These are phyloP conservation scores for Podaxis sp. DNA, from an alignment of 768 basidiomycete species.

Conservation along the genomic window DNA sequence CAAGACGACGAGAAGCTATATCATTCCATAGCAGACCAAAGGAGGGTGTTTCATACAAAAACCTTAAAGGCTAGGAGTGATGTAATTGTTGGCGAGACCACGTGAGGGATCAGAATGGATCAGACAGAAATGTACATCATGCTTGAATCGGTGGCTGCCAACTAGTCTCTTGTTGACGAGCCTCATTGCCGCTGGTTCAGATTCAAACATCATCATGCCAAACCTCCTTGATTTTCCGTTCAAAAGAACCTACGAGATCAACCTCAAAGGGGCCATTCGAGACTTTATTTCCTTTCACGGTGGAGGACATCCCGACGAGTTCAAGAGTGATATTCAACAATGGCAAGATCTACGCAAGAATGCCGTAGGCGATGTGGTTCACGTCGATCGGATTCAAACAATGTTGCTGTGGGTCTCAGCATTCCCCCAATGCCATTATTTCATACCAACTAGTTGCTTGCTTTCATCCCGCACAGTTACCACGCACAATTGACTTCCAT, in stretches of 20 bases:
- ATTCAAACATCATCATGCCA: slow-evolving; percentile 44
- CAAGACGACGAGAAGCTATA: too few species aligned
- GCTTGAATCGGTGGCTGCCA: background rate
- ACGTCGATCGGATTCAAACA: slow-evolving; percentile 50
- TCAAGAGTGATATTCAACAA: slow-evolving; percentile 66
- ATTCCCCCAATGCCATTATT: background rate
- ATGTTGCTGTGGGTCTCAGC: slow-evolving; percentile 50
- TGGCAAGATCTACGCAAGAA: slow-evolving; percentile 69
- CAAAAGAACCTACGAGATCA: slow-evolving; percentile 61
- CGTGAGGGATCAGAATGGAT: slow-evolving; percentile 1
- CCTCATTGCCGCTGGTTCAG: background rate
- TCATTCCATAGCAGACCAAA: too few species aligned
- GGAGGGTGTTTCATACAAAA: background rate
- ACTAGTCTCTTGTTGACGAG: background rate
- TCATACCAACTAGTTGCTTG: background rate
- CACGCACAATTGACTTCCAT: slow-evolving; percentile 87
- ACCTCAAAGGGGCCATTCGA: slow-evolving; percentile 51
- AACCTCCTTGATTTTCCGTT: slow-evolving; percentile 73
- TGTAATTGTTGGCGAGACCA: background rate
- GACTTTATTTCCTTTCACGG: slow-evolving; percentile 65
- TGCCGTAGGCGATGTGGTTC: slow-evolving; percentile 42
- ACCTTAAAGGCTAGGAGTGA: background rate
- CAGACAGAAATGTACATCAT: background rate
- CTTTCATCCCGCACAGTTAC: slow-evolving; percentile 51
- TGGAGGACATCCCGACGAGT: slow-evolving; percentile 80